Evolutionary conservation across 2,329 filamentous ascomycete species (phyloP), one percentile per base, ranked within the genome.

Genomic region (Talaromyces verruculosus): DNA sequence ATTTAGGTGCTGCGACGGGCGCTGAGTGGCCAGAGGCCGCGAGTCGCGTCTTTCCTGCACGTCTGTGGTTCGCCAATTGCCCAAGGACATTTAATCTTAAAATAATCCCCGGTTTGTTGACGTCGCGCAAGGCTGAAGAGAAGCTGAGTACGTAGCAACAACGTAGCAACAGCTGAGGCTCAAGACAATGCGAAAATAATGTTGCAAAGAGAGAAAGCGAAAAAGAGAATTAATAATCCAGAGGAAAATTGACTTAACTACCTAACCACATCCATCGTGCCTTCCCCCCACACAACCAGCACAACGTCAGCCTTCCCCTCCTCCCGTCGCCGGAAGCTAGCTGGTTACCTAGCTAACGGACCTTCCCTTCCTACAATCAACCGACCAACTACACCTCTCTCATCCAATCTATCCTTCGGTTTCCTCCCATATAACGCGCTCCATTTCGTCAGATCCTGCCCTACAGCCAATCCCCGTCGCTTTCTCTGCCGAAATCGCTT

Each of bases 61-160:
- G 41, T 47, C 30, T 76, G 71, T 77, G 75, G 76, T 78, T 78
- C 76, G 76, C 73, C 76, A 77, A 78, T 78, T 77, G 73, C 45
- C 19, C 10, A 22, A 17, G 39, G 5, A 30, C 60, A 25, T 61
- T 49, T 43, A 51, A 37, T 63, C 30, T 53, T 62, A 61, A 59
- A 33, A 49, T 61, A 61, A 51, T 51, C 59, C 59, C 39, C 59
- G 59, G 59, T 62, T 61, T 62, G 60, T 62, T 62, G 60, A 62
- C 47, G 60, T 51, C 53, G 53, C 53, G 53, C 33, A 57, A 57
- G 53, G 53, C 53, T 57, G 33, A 25, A 22, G 53, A 57, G n/a
- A 25, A 62, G 28, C 8, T n/a, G 41, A 37, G 35, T 5, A 37
- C 4, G 39, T 37, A 49, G 43, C n/a, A 35, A 25, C 41, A 43